A percentile compares a stretch with the other conserved stretches of the same genome.
These are phyloP conservation scores for Lithospermum erythrorhizon DNA, from an alignment of 257 asterid species.

Conservation along the genomic window DNA sequence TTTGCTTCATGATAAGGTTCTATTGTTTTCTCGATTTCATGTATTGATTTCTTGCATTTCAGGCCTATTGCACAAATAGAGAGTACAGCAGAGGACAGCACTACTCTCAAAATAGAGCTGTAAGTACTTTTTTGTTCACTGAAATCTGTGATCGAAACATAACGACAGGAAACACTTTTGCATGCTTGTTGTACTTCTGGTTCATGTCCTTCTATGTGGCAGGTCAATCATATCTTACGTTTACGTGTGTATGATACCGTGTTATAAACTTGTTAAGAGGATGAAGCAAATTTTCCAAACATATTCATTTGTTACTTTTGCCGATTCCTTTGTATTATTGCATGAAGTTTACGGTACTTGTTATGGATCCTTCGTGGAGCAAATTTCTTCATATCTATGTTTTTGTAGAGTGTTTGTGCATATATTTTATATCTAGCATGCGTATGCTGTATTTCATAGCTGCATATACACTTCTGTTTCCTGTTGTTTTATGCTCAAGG, in stretches of 20 bases:
- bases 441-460: not conserved
- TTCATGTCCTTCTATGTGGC: no score
- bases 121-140: conserved; percentile 20
- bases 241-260: no score
- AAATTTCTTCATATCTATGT: not conserved
- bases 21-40: not conserved
- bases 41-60: conserved; percentile 9
- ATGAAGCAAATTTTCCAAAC: no score
- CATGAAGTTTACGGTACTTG: not conserved
- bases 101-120: conserved; percentile 87
- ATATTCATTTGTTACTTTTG: no score
- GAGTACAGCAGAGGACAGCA: conserved; percentile 64
- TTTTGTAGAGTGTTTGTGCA: not conserved
- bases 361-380: not conserved
- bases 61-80: conserved; percentile 89
- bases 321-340: no score
- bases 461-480: not conserved
- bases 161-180: not conserved
- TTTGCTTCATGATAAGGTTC: not conserved
- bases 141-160: not conserved
- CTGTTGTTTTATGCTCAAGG: not conserved
- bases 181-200: not conserved
- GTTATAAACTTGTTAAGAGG: no score
- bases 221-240: no score
- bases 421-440: not conserved